phyloP scores from a whole-genome alignment of 2,329 filamentous ascomycete species.

The Fusarium sp. region DNA sequence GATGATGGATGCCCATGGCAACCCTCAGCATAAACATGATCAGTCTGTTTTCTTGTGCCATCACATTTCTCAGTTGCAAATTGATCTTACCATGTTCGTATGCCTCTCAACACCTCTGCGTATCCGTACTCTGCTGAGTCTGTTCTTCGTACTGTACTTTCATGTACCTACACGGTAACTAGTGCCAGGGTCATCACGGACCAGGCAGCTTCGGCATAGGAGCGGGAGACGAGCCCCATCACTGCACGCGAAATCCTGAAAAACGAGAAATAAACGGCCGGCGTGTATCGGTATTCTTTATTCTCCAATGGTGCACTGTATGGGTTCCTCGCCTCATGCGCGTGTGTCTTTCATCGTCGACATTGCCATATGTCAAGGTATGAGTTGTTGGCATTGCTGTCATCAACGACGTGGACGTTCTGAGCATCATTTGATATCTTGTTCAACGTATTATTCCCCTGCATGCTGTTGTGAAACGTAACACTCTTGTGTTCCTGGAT shows the following conservation, averaged over 20 bases:
- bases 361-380: conserved; percentile 14
- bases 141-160: neutral
- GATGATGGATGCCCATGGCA: conserved; percentile 28
- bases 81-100: neutral
- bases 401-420: conserved; percentile 24
- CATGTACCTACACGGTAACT: neutral
- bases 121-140: conserved; percentile 17
- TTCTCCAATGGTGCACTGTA: conserved; percentile 18
- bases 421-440: conserved; percentile 16
- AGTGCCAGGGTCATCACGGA: conserved; percentile 31
- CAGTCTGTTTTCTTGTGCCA: conserved; percentile 13
- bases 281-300: conserved; percentile 5
- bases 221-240: conserved; percentile 24
- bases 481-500: conserved; percentile 16
- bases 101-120: neutral
- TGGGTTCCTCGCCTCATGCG: conserved; percentile 5
- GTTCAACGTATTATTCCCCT: conserved; percentile 26
- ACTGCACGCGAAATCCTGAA: conserved; percentile 25
- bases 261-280: neutral
- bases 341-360: conserved; percentile 3
- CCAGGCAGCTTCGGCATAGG: conserved; percentile 28
- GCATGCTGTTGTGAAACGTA: conserved; percentile 25
- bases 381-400: conserved; percentile 23
- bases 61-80: conserved; percentile 12
- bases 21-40: conserved; percentile 14